Percentiles rank a stretch among this genome's conserved stretches.
Evolutionary conservation across 2,329 filamentous ascomycete genomes (phyloP).

Genomic region (Cucurbitaria berberidis): DNA sequence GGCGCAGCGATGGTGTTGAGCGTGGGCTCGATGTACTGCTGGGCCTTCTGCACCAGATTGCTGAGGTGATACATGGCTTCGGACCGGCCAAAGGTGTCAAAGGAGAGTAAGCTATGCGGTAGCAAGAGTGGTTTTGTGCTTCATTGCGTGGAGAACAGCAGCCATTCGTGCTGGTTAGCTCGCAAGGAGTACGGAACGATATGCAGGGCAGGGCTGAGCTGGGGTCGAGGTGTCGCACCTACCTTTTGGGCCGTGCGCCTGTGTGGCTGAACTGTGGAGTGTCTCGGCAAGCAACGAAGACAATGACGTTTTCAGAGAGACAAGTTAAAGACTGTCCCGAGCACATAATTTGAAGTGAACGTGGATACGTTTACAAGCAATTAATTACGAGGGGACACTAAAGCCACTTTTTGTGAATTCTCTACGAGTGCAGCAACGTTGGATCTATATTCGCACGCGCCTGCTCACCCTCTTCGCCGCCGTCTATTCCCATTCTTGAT

Average conservation of each 20-base stretch:
- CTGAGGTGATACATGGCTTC: slow-evolving; percentile 61
- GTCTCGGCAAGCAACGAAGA: slow-evolving; percentile 16
- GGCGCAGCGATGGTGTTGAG: slow-evolving; percentile 68
- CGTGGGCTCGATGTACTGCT: slow-evolving; percentile 91
- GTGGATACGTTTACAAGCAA: too few species aligned
- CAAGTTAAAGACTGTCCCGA: neutral
- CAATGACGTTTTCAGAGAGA: neutral
- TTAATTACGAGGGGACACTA: neutral
- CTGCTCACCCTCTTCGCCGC: neutral
- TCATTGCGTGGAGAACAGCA: slow-evolving; percentile 35
- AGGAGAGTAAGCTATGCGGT: slow-evolving; percentile 16
- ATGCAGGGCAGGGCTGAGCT: slow-evolving; percentile 20
- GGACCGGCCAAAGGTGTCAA: slow-evolving; percentile 16
- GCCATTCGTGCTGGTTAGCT: slow-evolving; percentile 22
- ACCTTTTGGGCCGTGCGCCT: neutral
- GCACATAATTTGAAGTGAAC: neutral
- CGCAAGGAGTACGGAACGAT: slow-evolving; percentile 16
- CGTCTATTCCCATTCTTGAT: neutral
- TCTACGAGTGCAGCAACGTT: neutral
- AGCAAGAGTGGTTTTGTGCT: slow-evolving; percentile 19
- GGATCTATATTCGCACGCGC: neutral
- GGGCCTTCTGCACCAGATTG: slow-evolving; percentile 92
- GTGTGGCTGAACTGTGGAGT: slow-evolving; percentile 10
- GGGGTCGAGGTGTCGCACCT: slow-evolving; percentile 12
- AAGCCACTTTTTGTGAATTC: neutral